Percentiles rank a stretch among this genome's conserved stretches.
These are phyloP conservation scores for Prunus salicina DNA, from an alignment of 306 rosid species.

Conservation along the genomic window DNA sequence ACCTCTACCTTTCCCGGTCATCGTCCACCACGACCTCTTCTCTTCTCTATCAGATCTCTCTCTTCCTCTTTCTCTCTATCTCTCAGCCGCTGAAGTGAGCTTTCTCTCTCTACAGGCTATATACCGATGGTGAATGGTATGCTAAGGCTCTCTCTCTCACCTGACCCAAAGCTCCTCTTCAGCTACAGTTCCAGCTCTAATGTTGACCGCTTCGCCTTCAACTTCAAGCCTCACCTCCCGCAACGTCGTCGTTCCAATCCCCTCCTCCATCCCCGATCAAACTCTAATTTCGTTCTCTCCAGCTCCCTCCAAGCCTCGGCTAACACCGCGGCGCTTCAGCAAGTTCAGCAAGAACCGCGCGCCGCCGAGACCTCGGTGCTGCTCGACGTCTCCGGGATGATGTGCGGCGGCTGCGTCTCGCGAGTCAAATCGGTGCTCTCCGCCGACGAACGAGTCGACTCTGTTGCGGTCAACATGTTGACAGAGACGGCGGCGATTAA, in stretches of 20 bases:
- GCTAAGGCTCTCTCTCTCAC: constrained; percentile 32
- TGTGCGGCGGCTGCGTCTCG: constrained; percentile 92
- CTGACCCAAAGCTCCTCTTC: constrained; percentile 39
- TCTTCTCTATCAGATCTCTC: constrained; percentile 7
- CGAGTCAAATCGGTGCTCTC: constrained; percentile 79
- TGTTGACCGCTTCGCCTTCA: constrained; percentile 34
- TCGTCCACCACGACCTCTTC: constrained; percentile 4
- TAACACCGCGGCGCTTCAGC: background rate
- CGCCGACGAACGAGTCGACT: constrained; percentile 76
- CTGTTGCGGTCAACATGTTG: constrained; percentile 91
- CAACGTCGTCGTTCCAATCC: constrained; percentile 20
- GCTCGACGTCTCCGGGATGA: constrained; percentile 89
- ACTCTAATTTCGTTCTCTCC: constrained; percentile 33
- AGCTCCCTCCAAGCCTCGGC: constrained; percentile 36
- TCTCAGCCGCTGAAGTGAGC: background rate
- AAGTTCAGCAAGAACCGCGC: constrained; percentile 9
- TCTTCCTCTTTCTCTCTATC: background rate
- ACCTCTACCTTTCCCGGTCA: constrained; percentile 5
- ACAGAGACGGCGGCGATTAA: constrained; percentile 95
- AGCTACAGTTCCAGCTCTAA: constrained; percentile 23
- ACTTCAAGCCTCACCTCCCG: constrained; percentile 23
- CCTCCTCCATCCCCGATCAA: constrained; percentile 15
- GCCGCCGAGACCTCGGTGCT: constrained; percentile 54
- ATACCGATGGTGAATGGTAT: constrained; percentile 44
- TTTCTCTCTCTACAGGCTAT: background rate